A percentile compares a stretch with the other conserved stretches of the same genome.
These are phyloP conservation scores for Fusarium duplospermum DNA, from an alignment of 2,329 filamentous ascomycete species.

Conservation along the genomic window DNA sequence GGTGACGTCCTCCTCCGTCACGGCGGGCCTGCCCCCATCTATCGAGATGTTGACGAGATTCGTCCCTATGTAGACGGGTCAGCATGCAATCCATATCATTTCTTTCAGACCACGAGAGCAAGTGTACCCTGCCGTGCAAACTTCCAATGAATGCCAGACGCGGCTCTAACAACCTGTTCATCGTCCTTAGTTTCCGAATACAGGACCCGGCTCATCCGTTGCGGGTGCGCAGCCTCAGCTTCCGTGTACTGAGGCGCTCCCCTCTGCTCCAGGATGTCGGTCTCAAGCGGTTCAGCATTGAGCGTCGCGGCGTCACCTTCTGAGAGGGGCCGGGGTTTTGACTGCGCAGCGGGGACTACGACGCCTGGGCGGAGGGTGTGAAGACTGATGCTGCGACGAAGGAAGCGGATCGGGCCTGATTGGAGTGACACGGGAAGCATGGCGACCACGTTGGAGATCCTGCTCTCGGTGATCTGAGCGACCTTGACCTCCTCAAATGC, in stretches of 20 bases:
- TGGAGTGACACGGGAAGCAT: slow-evolving; percentile 66
- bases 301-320: slow-evolving; percentile 31
- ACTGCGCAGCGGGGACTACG: slow-evolving; percentile 18
- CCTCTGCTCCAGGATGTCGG: slow-evolving; percentile 25
- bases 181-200: slow-evolving; percentile 40
- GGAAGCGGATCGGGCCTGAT: slow-evolving; percentile 61
- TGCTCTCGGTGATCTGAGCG: slow-evolving; percentile 48
- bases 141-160: slow-evolving; percentile 49
- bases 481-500: slow-evolving; percentile 46
- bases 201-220: slow-evolving; percentile 42
- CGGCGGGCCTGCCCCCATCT: slow-evolving; percentile 41
- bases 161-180: slow-evolving; percentile 39
- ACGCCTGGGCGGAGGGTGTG: slow-evolving; percentile 37
- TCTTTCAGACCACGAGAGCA: neutral
- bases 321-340: slow-evolving; percentile 35
- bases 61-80: slow-evolving; percentile 33
- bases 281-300: slow-evolving; percentile 16
- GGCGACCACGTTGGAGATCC: slow-evolving; percentile 62
- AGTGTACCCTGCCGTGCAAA: slow-evolving; percentile 49
- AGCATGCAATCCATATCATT: neutral
- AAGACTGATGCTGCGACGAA: slow-evolving; percentile 56
- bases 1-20: slow-evolving; percentile 36
- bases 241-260: slow-evolving; percentile 3
- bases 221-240: slow-evolving; percentile 14
- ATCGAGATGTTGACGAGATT: slow-evolving; percentile 45